Conservation (phyloP, 768 basidiomycete genomes). For the Dacryopinax spathularia region DNA sequence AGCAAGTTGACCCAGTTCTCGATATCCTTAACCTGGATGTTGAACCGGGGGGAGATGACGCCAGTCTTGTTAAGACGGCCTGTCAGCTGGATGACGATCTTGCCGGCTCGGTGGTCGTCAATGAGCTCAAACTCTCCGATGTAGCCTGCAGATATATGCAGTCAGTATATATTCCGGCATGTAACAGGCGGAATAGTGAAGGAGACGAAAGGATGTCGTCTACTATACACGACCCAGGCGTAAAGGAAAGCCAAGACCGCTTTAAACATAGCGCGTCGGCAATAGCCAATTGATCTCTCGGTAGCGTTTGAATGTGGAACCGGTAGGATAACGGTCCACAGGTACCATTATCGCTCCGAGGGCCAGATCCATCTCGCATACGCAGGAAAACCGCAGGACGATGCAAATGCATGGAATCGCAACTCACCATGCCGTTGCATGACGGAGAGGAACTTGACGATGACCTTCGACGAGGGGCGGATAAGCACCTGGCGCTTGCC, state of each 20-base stretch:
- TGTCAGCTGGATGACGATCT: slow-evolving; percentile 96
- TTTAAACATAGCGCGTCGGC: background rate
- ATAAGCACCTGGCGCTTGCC: slow-evolving; percentile 99
- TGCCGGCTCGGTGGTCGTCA: slow-evolving; percentile 96
- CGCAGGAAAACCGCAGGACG: slow-evolving; percentile 9
- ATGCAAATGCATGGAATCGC: background rate
- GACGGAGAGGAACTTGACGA: slow-evolving; percentile 92
- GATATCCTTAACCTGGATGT: slow-evolving; percentile 83
- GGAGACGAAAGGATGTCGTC: background rate
- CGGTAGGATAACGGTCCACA: slow-evolving; percentile 50
- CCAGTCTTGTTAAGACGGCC: slow-evolving; percentile 99
- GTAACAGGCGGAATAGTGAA: slow-evolving; percentile 8
- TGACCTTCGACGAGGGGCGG: slow-evolving; percentile 93
- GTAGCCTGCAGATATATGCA: slow-evolving; percentile 48
- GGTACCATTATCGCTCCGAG: slow-evolving; percentile 78
- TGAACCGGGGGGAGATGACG: slow-evolving; percentile 98
- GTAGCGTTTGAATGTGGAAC: slow-evolving; percentile 73
- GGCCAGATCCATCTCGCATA: slow-evolving; percentile 2
- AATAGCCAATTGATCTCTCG: slow-evolving; percentile 42
- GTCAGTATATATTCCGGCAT: slow-evolving; percentile 17
- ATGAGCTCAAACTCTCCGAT: slow-evolving; percentile 98
- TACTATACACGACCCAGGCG: background rate
- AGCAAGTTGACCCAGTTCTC: slow-evolving; percentile 95
- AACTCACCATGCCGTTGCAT: slow-evolving; percentile 96
- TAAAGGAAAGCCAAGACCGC: background rate